Evolutionary conservation across 2,329 filamentous ascomycete genomes (phyloP).

Genomic region (Venturia aucupariae): DNA sequence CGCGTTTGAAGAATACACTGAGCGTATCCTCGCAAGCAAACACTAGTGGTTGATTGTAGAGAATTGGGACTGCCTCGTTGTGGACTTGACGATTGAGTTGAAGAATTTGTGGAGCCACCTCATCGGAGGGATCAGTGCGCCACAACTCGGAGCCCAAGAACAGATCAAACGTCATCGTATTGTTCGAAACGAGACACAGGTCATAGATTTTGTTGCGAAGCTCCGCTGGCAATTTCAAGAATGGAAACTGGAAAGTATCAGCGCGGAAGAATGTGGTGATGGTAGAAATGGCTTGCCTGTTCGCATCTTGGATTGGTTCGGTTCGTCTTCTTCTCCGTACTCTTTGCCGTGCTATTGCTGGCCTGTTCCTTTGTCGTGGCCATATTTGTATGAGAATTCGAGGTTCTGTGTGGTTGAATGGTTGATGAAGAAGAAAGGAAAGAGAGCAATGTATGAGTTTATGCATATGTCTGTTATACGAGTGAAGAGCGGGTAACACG

Average conservation of each 20-base stretch:
- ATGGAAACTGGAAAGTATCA: background rate
- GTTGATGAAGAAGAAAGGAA: background rate
- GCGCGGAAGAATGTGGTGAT: background rate
- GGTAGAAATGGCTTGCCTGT: background rate
- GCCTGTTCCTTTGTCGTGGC: background rate
- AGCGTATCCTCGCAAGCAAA: background rate
- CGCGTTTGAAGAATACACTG: background rate
- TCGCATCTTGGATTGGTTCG: background rate
- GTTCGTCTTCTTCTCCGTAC: background rate
- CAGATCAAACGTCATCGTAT: background rate
- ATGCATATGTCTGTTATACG: too few species aligned
- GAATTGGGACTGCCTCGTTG: background rate
- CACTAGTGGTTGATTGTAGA: background rate
- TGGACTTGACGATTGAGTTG: background rate
- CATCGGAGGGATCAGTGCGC: background rate
- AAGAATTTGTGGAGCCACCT: background rate
- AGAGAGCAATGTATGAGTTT: background rate
- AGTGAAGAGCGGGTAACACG: too few species aligned
- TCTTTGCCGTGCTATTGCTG: background rate
- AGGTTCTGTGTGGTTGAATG: background rate
- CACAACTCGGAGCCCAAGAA: too few species aligned
- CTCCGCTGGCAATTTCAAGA: background rate
- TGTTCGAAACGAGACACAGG: background rate
- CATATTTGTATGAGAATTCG: background rate
- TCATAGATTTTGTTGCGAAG: background rate